Evolutionary conservation across 495 filamentous ascomycete species (phyloP).

Genomic region (Penicillium samsonianum): DNA sequence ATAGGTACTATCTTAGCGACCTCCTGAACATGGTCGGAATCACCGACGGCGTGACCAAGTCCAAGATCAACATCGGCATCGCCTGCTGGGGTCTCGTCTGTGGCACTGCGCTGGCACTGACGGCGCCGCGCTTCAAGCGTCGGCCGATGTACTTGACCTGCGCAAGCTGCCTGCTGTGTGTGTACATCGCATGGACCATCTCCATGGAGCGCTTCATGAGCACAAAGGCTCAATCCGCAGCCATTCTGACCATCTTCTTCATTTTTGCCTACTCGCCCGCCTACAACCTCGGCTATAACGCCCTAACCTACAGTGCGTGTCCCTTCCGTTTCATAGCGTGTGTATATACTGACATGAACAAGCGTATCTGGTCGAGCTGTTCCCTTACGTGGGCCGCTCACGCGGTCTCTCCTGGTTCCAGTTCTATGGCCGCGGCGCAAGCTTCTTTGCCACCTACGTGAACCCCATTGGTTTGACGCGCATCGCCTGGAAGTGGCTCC

Average conservation of each 20-base stretch:
- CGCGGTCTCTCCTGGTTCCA: slow-evolving; percentile 65
- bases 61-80: slow-evolving; percentile 59
- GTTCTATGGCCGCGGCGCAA: slow-evolving; percentile 56
- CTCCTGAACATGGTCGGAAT: slow-evolving; percentile 51
- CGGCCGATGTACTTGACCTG: slow-evolving; percentile 60
- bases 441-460: slow-evolving; percentile 62
- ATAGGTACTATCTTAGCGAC: slow-evolving; percentile 55
- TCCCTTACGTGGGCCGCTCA: slow-evolving; percentile 61
- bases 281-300: slow-evolving; percentile 71
- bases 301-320: slow-evolving; percentile 61
- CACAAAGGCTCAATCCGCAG: slow-evolving; percentile 42
- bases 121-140: slow-evolving; percentile 53
- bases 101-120: slow-evolving; percentile 53
- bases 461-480: slow-evolving; percentile 62
- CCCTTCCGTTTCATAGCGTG: slow-evolving; percentile 17
- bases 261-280: slow-evolving; percentile 64
- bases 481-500: slow-evolving; percentile 63
- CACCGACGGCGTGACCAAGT: slow-evolving; percentile 52
- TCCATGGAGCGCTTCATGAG: slow-evolving; percentile 56
- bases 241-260: slow-evolving; percentile 58
- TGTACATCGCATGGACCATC: slow-evolving; percentile 62
- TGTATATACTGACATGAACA: slow-evolving; percentile 3
- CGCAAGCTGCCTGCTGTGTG: slow-evolving; percentile 51
- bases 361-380: slow-evolving; percentile 64
- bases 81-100: slow-evolving; percentile 58